Evolutionary conservation across 805 yeast genomes (phyloP).

Genomic region (Huiozyma naganishii): DNA sequence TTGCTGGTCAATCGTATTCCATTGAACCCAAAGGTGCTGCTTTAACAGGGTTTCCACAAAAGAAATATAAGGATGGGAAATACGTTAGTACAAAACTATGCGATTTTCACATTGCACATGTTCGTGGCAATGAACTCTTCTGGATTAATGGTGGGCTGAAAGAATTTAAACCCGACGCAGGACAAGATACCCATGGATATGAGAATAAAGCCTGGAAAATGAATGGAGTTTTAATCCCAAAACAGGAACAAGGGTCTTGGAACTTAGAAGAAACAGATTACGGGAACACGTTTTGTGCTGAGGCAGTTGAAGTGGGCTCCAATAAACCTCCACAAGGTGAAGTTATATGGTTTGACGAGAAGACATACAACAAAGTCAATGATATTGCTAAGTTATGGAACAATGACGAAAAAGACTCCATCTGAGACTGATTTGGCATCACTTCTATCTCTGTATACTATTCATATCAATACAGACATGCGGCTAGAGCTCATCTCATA

Average conservation of each 20-base stretch:
- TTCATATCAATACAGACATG: too few species aligned
- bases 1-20: background rate
- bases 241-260: background rate
- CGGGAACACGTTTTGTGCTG: background rate
- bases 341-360: background rate
- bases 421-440: too few species aligned
- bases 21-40: slow-evolving; percentile 1
- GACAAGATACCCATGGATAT: background rate
- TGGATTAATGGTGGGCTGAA: slow-evolving; percentile 2
- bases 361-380: too few species aligned
- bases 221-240: background rate
- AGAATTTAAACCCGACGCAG: background rate
- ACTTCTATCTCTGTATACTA: too few species aligned
- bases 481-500: too few species aligned
- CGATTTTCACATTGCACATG: slow-evolving; percentile 2
- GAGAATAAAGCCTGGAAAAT: background rate
- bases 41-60: background rate
- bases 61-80: background rate
- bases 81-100: background rate
- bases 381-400: too few species aligned
- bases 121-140: background rate
- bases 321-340: background rate
- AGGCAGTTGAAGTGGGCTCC: background rate
- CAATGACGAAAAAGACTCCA: too few species aligned
- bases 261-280: background rate